Evolutionary conservation across 2,329 filamentous ascomycete genomes (phyloP), one percentile per base, ranked within the genome.

Genomic region (Phyllachora maydis): DNA sequence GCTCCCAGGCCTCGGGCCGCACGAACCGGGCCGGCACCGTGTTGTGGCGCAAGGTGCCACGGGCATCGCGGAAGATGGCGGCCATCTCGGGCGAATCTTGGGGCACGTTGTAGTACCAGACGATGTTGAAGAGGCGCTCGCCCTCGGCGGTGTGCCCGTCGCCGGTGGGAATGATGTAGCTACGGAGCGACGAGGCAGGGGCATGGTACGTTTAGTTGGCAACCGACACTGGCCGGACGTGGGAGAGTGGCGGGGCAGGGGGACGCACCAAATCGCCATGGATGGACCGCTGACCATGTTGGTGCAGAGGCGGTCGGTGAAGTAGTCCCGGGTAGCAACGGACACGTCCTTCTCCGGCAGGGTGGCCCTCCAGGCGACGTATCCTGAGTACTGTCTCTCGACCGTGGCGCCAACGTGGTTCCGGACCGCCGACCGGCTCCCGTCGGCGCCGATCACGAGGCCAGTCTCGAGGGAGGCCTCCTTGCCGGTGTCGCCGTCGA

Each of bases 61-160:
- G 32, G 3, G 38, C 28, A 27, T 56, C 53, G 3, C 54, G 59
- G 41, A 59, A 50, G 6, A 55, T 32, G 2, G 49, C 45, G 6
- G 36, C 34, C 13, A 54, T 41, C 11, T 50, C 50, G 3, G 35
- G 18, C 1, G 47, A 47, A 5, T 35, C 40, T n/a, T 51, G 42
- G 1, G 38, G 30, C 14, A 49, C 41, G 30, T 56, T 52, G 24
- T 37, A 44, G 36, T 59, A 60, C 42, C 51, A 56, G 1, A 59
- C 49, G 30, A 45, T 56, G 27, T 58, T 59, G 30, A 58, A 40
- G 4, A 54, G 43, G 8, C 52, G 45, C 13, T 50, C 34, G 4
- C 48, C 50, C 0, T 40, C 35, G 16, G 40, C 35, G 4, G 52
- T 38, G 2, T 38, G 41, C 3, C 52, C 53, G 14, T 49, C 35